phyloP scores from a whole-genome alignment of 2,329 filamentous ascomycete species.

The Capronia americana region DNA sequence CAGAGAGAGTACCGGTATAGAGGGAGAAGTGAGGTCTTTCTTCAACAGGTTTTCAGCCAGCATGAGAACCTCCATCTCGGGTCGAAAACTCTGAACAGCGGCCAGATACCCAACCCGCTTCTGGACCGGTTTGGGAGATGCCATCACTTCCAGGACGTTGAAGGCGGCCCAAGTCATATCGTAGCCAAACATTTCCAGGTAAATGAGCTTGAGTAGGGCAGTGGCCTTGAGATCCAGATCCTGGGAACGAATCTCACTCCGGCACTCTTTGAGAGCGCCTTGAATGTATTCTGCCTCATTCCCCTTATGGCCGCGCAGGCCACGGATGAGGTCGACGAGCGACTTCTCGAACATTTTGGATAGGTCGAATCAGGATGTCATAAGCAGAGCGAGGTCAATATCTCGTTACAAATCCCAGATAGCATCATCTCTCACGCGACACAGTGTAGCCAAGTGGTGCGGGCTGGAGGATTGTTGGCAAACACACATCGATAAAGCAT shows the following conservation, averaged over 20 bases:
- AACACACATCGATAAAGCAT: background rate
- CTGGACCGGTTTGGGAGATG: conserved; percentile 89
- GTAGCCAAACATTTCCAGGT: conserved; percentile 98
- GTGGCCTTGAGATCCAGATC: conserved; percentile 99
- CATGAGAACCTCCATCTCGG: conserved; percentile 97
- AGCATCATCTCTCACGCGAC: conserved; percentile 29
- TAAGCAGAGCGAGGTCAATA: conserved; percentile 1
- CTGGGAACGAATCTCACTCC: conserved; percentile 85
- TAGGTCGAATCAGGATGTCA: conserved; percentile 8
- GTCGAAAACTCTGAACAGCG: conserved; percentile 92
- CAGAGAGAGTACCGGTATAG: conserved; percentile 77
- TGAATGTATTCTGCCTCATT: conserved; percentile 95
- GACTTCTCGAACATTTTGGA: conserved; percentile 93
- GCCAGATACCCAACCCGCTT: conserved; percentile 95
- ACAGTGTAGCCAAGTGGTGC: background rate
- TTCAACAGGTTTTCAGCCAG: conserved; percentile 95
- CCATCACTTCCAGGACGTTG: conserved; percentile 99
- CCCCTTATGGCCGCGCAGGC: conserved; percentile 92
- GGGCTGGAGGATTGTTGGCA: background rate
- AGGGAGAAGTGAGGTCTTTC: conserved; percentile 75
- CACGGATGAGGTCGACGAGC: conserved; percentile 96
- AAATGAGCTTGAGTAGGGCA: conserved; percentile 91
- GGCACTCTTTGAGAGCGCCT: conserved; percentile 92
- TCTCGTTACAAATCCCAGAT: conserved; percentile 7
- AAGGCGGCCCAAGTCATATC: conserved; percentile 99